phyloP scores from a whole-genome alignment of 2,329 filamentous ascomycete species.

The Penicillium thymicola region DNA sequence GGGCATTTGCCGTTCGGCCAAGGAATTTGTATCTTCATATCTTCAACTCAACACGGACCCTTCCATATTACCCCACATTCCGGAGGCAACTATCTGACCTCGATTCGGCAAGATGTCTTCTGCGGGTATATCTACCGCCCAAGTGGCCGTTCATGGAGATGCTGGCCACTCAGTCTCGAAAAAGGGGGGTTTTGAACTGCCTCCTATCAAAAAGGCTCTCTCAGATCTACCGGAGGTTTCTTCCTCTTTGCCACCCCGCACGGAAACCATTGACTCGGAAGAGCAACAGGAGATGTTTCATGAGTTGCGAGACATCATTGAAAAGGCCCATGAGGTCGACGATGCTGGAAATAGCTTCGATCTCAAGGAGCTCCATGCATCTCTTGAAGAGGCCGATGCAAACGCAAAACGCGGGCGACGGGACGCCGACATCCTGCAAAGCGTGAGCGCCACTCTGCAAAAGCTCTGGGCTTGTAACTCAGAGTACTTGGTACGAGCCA shows the following conservation, averaged over 20 bases:
- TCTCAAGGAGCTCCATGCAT: conserved; percentile 28
- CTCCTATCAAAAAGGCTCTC: conserved; percentile 27
- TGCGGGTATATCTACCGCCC: conserved; percentile 12
- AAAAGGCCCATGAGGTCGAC: conserved; percentile 21
- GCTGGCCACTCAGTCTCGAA: conserved; percentile 1
- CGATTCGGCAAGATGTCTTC: conserved; percentile 16
- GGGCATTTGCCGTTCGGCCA: background rate
- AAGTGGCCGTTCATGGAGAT: conserved; percentile 1
- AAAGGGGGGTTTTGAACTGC: conserved; percentile 18
- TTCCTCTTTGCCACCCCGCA: conserved; percentile 18
- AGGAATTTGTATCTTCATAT: background rate
- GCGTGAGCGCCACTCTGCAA: conserved; percentile 29
- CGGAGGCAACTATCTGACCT: conserved; percentile 6
- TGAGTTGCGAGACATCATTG: conserved; percentile 32
- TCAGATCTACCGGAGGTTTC: conserved; percentile 20
- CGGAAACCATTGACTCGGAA: conserved; percentile 20
- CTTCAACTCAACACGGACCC: background rate
- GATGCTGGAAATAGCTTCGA: conserved; percentile 24
- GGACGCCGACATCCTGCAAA: conserved; percentile 25
- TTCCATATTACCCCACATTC: background rate
- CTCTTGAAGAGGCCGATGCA: conserved; percentile 30
- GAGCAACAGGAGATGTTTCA: conserved; percentile 36
- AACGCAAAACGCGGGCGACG: conserved; percentile 21
- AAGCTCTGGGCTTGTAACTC: conserved; percentile 40
- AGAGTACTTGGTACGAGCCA: conserved; percentile 32